Base-by-base conservation (phyloP, 1,139 yeast genomes). In the Debaryomyces fabryi region DNA sequence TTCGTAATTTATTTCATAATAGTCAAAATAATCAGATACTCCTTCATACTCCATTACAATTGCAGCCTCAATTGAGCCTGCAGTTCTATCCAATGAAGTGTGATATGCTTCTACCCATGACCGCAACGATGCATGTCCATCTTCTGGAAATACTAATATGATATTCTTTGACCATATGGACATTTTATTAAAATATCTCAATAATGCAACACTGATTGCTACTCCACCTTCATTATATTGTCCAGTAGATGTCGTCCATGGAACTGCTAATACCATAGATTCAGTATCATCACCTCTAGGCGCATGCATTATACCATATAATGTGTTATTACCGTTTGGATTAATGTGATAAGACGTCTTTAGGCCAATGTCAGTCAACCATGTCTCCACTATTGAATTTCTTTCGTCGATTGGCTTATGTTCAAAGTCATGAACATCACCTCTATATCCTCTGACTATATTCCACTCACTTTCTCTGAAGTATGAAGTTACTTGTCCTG, bases 251-350 rank as follows among this genome's bases (percentile, higher is more conserved):
- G 82, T 79, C 44, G 61, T 67, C 95, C 97, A 93, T 0, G 99
- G 97, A 6, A 95, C 91, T 8, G 86, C 88, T 41, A 95, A 67
- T 2, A 92, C 96, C 83, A 95, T 87, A 0, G 97, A 91, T 64
- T 95, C 99, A 1, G 98, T 91, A 52, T 93, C 96, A 59, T 93
- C 98, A 21, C 98, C 97, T 55, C 97, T 73, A 2, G 98, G 96
- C 0, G 97, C 96, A 62, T 90, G 96, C 69, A 89, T 77, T 13
- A 92, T 81, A 0, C 91, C 96, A 63, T 92, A 93, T 35, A 90
- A 72, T 15, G 90, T 86, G 45, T 72, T 72, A 18, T 59, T 57
- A 18, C 58, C 48, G 33, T 57, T 58, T 16, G 57, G 57, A 52
- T 78, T 72, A 18, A 65, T 61, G 53, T 72, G 76, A 51, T 69